A percentile compares a stretch with the other conserved stretches of the same genome.
phyloP scores from a whole-genome alignment of 306 rosid species.

The Vigna mungo region DNA sequence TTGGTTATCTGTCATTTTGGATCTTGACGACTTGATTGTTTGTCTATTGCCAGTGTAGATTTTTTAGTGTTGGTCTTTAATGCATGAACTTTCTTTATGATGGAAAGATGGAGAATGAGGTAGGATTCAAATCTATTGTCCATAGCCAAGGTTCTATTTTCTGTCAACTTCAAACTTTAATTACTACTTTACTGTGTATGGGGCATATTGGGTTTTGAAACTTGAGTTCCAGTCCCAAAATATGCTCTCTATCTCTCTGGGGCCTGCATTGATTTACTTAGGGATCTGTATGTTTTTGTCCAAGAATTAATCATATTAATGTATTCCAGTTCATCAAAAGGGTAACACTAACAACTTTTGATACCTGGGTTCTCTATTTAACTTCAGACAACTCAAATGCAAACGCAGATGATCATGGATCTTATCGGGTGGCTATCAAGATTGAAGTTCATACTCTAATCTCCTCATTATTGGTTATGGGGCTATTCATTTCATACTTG shows the following conservation, averaged over 20 bases:
- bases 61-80: neutral
- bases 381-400: conserved; percentile 75
- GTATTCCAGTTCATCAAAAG: conserved; percentile 17
- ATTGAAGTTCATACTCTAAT: conserved; percentile 61
- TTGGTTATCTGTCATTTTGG: no score
- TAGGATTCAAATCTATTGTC: conserved; percentile 31
- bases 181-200: conserved; percentile 9
- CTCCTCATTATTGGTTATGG: conserved; percentile 66
- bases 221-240: neutral
- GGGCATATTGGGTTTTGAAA: conserved; percentile 25
- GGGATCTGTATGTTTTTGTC: conserved; percentile 17
- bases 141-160: conserved; percentile 4
- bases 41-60: neutral
- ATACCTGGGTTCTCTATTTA: conserved; percentile 34
- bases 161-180: conserved; percentile 31
- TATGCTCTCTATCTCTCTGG: neutral
- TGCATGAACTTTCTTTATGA: conserved; percentile 6
- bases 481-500: conserved; percentile 62
- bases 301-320: conserved; percentile 20
- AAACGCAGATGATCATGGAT: conserved; percentile 67
- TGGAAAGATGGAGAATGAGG: conserved; percentile 23
- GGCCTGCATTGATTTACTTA: conserved; percentile 6
- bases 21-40: conserved; percentile 13
- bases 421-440: conserved; percentile 62
- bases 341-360: conserved; percentile 2